Evolutionary conservation across 257 asterid species (phyloP).

Genomic region (Rubia yunnanensis): DNA sequence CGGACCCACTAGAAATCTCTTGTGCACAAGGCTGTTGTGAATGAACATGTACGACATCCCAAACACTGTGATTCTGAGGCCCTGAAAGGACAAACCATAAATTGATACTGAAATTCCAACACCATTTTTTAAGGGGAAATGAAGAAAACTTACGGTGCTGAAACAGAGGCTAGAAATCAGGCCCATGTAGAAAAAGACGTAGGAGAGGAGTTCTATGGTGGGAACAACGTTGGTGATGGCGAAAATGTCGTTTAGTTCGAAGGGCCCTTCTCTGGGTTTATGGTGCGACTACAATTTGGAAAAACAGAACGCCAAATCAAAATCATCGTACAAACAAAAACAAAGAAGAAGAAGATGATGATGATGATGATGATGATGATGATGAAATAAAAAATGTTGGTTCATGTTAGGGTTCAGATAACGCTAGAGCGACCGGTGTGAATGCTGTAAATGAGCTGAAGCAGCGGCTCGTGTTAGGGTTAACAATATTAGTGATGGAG

Average conservation of each 20-base stretch:
- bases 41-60: constrained; percentile 99
- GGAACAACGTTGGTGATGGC: constrained; percentile 91
- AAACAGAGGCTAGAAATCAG: constrained; percentile 88
- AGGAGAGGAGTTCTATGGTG: constrained; percentile 82
- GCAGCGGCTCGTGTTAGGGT: too few relatives aligned
- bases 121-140: too few relatives aligned
- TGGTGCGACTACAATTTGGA: constrained; percentile 84
- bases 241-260: constrained; percentile 85
- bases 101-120: not conserved
- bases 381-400: too few relatives aligned
- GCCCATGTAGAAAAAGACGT: constrained; percentile 88
- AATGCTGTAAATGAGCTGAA: too few relatives aligned
- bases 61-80: constrained; percentile 88
- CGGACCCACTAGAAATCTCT: constrained; percentile 93
- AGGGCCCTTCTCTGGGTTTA: constrained; percentile 93
- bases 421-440: too few relatives aligned
- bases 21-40: constrained; percentile 96
- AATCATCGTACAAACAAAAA: not conserved
- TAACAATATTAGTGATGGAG: too few relatives aligned
- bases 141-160: constrained; percentile 62
- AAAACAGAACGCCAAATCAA: not conserved
- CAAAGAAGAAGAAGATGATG: not conserved
- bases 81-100: constrained; percentile 32
- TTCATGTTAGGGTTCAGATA: too few relatives aligned
- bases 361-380: too few relatives aligned